Percentiles rank a stretch among this genome's conserved stretches.
Conservation (phyloP, 176 grass and related monocot species). For the Raddia distichophylla region DNA sequence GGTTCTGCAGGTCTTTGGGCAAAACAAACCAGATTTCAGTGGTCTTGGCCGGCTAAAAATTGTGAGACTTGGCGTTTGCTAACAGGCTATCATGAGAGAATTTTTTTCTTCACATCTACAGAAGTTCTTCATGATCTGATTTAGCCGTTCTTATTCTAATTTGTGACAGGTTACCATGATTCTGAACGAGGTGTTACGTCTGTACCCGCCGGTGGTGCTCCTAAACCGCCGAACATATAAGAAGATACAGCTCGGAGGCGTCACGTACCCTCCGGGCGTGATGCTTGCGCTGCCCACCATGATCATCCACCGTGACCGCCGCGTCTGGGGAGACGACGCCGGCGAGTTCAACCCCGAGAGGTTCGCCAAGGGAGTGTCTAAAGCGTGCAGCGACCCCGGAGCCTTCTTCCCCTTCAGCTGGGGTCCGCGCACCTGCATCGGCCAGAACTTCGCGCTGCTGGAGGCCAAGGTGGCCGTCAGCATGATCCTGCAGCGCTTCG, state of each 20-base stretch:
- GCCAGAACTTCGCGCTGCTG: conserved; percentile 58
- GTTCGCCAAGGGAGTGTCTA: conserved; percentile 51
- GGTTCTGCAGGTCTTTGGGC: conserved; percentile 56
- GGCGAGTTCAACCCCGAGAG: conserved; percentile 56
- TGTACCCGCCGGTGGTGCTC: conserved; percentile 38
- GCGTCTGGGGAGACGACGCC: conserved; percentile 51
- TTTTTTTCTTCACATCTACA: background rate
- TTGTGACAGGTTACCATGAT: conserved; percentile 56
- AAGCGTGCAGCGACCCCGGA: conserved; percentile 37
- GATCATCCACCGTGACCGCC: conserved; percentile 47
- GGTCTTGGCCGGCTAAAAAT: conserved; percentile 55
- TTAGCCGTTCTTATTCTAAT: background rate
- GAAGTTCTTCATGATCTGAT: background rate
- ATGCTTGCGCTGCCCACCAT: conserved; percentile 35
- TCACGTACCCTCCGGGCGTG: conserved; percentile 49
- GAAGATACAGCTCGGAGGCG: conserved; percentile 39
- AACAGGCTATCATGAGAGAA: too few relatives aligned
- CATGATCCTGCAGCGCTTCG: conserved; percentile 59
- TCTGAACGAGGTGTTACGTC: conserved; percentile 51
- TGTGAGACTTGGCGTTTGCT: conserved; percentile 39
- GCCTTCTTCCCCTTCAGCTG: conserved; percentile 58
- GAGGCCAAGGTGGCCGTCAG: conserved; percentile 56
- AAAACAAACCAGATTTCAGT: conserved; percentile 54
- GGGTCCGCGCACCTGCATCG: conserved; percentile 56
- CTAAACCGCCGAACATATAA: conserved; percentile 34